Conservation (phyloP, 148 eudicot genomes). For the Chenopodium album region DNA sequence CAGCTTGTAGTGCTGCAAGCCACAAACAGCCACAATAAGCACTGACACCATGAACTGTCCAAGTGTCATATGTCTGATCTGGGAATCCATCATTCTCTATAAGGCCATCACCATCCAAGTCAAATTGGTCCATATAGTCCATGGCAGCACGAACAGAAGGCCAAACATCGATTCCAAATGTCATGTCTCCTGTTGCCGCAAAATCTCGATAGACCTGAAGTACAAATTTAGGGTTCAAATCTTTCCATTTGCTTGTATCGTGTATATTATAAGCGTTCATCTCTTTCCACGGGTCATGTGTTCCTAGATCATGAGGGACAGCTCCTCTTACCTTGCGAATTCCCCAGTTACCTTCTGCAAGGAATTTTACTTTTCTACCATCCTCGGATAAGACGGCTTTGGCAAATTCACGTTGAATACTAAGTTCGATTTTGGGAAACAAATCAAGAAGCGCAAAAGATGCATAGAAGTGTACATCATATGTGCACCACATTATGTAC, state of each 20-base stretch:
- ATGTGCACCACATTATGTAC: conserved; percentile 99
- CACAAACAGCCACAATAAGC: conserved; percentile 96
- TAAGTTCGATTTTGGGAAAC: conserved; percentile 94
- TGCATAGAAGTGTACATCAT: conserved; percentile 98
- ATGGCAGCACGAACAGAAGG: conserved; percentile 98
- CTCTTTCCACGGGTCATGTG: conserved; percentile 99
- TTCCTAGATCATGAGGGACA: conserved; percentile 95
- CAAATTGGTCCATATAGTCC: conserved; percentile 95
- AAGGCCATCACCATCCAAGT: conserved; percentile 75
- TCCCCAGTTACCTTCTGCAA: conserved; percentile 90
- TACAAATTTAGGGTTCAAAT: conserved; percentile 92
- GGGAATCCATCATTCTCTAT: conserved; percentile 99
- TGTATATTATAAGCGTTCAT: conserved; percentile 99
- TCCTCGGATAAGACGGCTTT: conserved; percentile 90
- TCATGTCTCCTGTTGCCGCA: conserved; percentile 81
- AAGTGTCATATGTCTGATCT: conserved; percentile 96
- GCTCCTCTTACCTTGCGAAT: conserved; percentile 95
- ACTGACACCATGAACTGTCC: conserved; percentile 98
- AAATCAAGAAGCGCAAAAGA: conserved; percentile 93
- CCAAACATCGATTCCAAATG: conserved; percentile 96
- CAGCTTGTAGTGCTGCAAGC: conserved; percentile 98
- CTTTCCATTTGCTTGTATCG: conserved; percentile 99
- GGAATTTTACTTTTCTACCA: conserved; percentile 73
- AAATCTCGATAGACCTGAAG: conserved; percentile 97
- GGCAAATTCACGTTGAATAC: conserved; percentile 96